Evolutionary conservation across 768 basidiomycete species (phyloP), one percentile per base, ranked within the genome.

Genomic region (Tubosaeta sp.): DNA sequence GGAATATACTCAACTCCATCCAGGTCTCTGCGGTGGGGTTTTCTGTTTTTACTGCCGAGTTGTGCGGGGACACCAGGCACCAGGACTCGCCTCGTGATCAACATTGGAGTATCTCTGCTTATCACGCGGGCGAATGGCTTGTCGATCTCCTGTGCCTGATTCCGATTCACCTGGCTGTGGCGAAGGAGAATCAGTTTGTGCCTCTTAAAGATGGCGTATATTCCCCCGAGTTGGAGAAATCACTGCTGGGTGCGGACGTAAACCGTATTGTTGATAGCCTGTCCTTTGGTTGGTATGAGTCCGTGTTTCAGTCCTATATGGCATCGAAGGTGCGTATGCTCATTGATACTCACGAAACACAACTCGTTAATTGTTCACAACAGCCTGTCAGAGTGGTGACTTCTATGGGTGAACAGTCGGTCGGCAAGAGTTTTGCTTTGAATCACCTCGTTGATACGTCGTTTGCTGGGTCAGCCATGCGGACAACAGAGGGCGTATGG

Each of bases 371-470:
- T 1, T 14, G 0, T 1, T 14, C 7, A 31, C 37, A 11, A 44
- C 34, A 84, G 80, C 82, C 81, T 2, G 82, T 85, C 13, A 77
- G 74, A 55, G 84, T 84, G 4, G 83, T 84, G 1, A 82, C 83
- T 0, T 85, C 83, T 0, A 84, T 84, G 84, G 83, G 82, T 1
- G 82, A 84, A 60, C 83, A 85, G 59, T 83, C 81, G 0, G 83
- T 85, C 1, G 84, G 83, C 1, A 84, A 84, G 57, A 80, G 76
- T 47, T 85, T 75, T 48, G 68, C 77, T 0, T 61, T 84, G 34
- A 84, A 84, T 47, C 84, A 85, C 55, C 68, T 85, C 6, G 75
- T 73, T 1, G 83, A 85, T 57, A 82, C 82, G 0, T 84, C 84
- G 0, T 85, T 85, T 57, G 81, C 81, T 8, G 83, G 84, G 1